These are phyloP conservation scores for Penicillium herquei DNA, from an alignment of 495 filamentous ascomycete species.

Conservation along the genomic window DNA sequence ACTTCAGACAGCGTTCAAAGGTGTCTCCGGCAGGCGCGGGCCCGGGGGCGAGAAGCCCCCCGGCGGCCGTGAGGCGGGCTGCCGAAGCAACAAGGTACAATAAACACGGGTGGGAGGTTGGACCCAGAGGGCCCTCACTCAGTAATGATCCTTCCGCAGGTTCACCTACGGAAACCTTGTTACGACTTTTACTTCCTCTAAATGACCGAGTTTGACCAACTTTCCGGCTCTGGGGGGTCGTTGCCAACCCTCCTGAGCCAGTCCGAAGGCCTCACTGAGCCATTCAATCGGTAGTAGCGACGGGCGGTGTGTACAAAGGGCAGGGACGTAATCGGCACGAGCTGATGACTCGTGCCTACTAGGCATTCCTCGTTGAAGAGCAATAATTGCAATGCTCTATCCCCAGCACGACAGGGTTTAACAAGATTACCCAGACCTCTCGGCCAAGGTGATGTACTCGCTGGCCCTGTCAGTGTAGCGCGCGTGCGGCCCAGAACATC, in stretches of 20 bases:
- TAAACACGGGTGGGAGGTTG: slow-evolving; percentile 29
- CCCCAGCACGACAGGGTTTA: slow-evolving; percentile 74
- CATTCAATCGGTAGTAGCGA: slow-evolving; percentile 76
- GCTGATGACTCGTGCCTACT: slow-evolving; percentile 52
- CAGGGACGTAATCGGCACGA: slow-evolving; percentile 70
- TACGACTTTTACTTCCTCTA: slow-evolving; percentile 75
- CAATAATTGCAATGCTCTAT: slow-evolving; percentile 81
- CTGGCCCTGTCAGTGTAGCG: slow-evolving; percentile 55
- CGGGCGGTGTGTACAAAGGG: slow-evolving; percentile 59
- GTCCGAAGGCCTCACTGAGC: slow-evolving; percentile 71
- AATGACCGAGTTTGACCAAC: slow-evolving; percentile 71
- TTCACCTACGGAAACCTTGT: slow-evolving; percentile 76
- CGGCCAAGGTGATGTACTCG: slow-evolving; percentile 67
- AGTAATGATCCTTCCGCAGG: slow-evolving; percentile 68
- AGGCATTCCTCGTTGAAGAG: slow-evolving; percentile 74
- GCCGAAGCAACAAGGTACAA: slow-evolving; percentile 43
- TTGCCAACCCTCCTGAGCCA: slow-evolving; percentile 64
- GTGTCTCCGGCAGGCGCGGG: slow-evolving; percentile 34
- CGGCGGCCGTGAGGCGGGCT: slow-evolving; percentile 22
- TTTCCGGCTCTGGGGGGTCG: slow-evolving; percentile 63
- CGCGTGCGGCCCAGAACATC: slow-evolving; percentile 72
- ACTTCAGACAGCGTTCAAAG: slow-evolving; percentile 25
- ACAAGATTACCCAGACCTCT: slow-evolving; percentile 73
- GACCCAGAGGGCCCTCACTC: slow-evolving; percentile 32
- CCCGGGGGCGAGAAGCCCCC: slow-evolving; percentile 17